These are phyloP conservation scores for Hypoxylon rickii DNA, from an alignment of 495 filamentous ascomycete species.

Conservation along the genomic window DNA sequence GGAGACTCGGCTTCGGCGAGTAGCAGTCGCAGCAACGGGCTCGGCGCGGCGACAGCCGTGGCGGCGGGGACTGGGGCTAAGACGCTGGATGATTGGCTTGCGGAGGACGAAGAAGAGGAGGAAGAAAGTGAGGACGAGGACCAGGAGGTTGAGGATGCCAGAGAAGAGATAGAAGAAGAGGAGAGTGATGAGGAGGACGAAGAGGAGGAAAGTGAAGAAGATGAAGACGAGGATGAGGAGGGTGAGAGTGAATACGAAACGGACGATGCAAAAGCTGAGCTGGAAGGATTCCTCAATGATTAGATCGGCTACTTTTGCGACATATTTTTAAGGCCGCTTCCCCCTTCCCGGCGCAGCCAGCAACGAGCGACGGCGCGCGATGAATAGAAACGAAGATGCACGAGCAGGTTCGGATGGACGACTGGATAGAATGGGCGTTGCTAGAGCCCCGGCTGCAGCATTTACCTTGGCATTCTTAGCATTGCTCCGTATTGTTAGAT, in stretches of 20 bases:
- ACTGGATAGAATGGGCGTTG: constrained; percentile 13
- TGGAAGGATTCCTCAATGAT: constrained; percentile 37
- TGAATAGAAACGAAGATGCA: constrained; percentile 6
- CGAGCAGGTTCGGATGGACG: constrained; percentile 14
- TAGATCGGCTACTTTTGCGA: background rate
- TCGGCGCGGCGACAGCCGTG: constrained; percentile 50
- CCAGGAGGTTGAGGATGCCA: constrained; percentile 37
- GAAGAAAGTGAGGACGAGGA: constrained; percentile 28
- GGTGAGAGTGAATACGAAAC: constrained; percentile 49
- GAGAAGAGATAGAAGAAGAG: constrained; percentile 46
- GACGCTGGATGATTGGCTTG: constrained; percentile 89
- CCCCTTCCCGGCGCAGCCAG: no score
- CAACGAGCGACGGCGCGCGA: background rate
- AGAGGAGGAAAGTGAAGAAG: constrained; percentile 59
- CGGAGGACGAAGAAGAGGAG: constrained; percentile 61
- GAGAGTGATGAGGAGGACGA: constrained; percentile 59
- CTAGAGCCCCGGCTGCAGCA: background rate
- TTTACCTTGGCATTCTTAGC: no score
- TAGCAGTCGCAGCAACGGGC: constrained; percentile 51
- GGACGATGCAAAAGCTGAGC: constrained; percentile 41
- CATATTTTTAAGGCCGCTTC: constrained; percentile 2
- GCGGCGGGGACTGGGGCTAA: constrained; percentile 58
- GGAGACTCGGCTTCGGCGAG: constrained; percentile 58
- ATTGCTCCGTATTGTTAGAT: no score
- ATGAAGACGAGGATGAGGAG: constrained; percentile 58